phyloP scores from a whole-genome alignment of 352 stramenopile species.

The Phytophthora capsici region DNA sequence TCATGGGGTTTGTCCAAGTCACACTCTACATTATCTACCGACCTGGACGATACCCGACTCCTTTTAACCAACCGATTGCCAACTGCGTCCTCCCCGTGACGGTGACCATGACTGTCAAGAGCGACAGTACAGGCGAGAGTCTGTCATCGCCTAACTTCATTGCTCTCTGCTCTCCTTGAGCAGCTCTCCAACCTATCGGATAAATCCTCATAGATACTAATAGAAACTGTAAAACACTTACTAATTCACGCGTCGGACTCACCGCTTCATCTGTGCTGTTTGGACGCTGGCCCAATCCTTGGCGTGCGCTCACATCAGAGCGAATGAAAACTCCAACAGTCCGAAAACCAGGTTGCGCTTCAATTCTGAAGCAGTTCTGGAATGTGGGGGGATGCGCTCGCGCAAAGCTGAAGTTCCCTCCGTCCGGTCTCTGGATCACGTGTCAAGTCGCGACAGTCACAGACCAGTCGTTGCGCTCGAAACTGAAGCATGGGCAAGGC shows the following conservation, averaged over 20 bases:
- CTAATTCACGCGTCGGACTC: background rate
- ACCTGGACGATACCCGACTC: conserved; percentile 16
- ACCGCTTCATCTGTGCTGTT: conserved; percentile 11
- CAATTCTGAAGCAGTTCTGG: conserved; percentile 7
- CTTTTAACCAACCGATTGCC: background rate
- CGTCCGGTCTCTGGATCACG: background rate
- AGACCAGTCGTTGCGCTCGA: conserved; percentile 15
- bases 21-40: conserved; percentile 34
- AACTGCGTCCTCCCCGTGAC: conserved; percentile 18
- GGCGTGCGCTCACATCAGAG: conserved; percentile 12
- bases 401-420: conserved; percentile 29
- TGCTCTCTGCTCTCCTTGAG: conserved; percentile 22
- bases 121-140: conserved; percentile 21
- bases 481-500: conserved; percentile 24
- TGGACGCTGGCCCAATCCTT: conserved; percentile 19
- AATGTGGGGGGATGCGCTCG: background rate
- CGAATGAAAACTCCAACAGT: conserved; percentile 3
- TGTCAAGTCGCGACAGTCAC: background rate
- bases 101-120: conserved; percentile 11
- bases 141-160: conserved; percentile 27
- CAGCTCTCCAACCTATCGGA: background rate
- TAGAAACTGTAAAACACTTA: no score
- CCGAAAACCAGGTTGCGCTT: background rate
- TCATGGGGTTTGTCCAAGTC: conserved; percentile 31
- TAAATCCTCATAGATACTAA: conserved; percentile 7